These are phyloP conservation scores for Cornus florida DNA, from an alignment of 148 eudicot species.

Conservation along the genomic window DNA sequence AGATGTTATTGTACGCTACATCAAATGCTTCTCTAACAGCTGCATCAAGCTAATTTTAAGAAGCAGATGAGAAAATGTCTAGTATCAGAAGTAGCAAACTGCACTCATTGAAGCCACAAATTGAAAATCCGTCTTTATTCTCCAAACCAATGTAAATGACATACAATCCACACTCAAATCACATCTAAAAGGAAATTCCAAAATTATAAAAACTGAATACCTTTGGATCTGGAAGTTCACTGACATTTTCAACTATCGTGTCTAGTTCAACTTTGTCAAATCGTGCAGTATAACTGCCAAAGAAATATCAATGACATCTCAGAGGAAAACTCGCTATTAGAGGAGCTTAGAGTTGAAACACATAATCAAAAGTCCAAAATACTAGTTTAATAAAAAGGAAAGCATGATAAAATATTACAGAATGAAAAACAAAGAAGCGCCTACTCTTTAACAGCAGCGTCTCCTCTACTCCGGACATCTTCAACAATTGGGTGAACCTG, in stretches of 20 bases:
- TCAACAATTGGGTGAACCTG: constrained; percentile 93
- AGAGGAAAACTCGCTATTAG: not conserved
- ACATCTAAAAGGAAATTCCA: not conserved
- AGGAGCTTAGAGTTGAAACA: not conserved
- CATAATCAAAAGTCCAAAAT: not conserved
- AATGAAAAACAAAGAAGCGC: constrained; percentile 24
- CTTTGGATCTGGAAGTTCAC: constrained; percentile 78
- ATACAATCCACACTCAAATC: no score
- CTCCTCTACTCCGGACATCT: constrained; percentile 73
- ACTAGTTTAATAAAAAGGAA: not conserved
- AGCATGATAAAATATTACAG: not conserved
- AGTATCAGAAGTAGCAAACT: not conserved
- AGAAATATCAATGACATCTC: not conserved
- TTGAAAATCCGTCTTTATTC: not conserved
- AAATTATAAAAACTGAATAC: constrained; percentile 24
- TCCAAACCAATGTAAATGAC: not conserved
- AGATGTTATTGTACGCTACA: constrained; percentile 80
- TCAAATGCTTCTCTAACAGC: constrained; percentile 80
- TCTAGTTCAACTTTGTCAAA: constrained; percentile 75
- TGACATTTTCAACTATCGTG: constrained; percentile 56
- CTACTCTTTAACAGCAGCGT: constrained; percentile 84
- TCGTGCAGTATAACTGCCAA: constrained; percentile 56
- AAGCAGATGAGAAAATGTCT: not conserved
- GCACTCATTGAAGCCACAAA: not conserved
- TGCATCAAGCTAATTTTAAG: constrained; percentile 69